phyloP scores from a whole-genome alignment of 129 eudicot species.

The Pulicaria dysenterica region DNA sequence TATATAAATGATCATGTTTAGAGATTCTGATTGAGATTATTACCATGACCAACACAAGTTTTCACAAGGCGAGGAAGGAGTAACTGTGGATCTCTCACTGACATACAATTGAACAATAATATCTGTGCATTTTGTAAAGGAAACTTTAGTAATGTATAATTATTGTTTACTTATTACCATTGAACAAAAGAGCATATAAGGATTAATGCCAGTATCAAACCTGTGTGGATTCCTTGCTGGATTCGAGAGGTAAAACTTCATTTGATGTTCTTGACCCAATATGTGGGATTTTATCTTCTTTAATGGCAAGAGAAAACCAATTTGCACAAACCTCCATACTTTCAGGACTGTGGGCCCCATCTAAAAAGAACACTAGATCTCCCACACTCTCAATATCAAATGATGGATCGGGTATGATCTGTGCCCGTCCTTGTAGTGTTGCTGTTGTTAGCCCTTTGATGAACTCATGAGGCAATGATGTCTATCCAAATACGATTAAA shows the following conservation, averaged over 20 bases:
- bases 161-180: not conserved
- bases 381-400: slow-evolving; percentile 57
- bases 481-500: slow-evolving; percentile 44
- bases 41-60: slow-evolving; percentile 88
- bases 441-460: slow-evolving; percentile 81
- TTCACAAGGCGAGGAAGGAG: slow-evolving; percentile 83
- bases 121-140: slow-evolving; percentile 60
- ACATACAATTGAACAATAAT: slow-evolving; percentile 93
- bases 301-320: slow-evolving; percentile 77
- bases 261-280: slow-evolving; percentile 35
- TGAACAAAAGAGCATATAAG: not conserved
- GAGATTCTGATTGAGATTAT: slow-evolving; percentile 17
- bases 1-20: too few relatives aligned
- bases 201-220: slow-evolving; percentile 40
- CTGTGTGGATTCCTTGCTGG: slow-evolving; percentile 63
- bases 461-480: slow-evolving; percentile 78
- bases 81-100: slow-evolving; percentile 94
- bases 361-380: slow-evolving; percentile 80
- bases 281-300: slow-evolving; percentile 49
- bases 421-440: slow-evolving; percentile 88
- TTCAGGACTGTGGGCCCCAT: slow-evolving; percentile 99
- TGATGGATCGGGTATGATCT: slow-evolving; percentile 65
- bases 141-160: slow-evolving; percentile 8
- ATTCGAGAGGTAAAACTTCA: slow-evolving; percentile 35
- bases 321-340: slow-evolving; percentile 96